Evolutionary conservation across 2,329 filamentous ascomycete genomes (phyloP).

Genomic region (Ceratocystis colombiana): DNA sequence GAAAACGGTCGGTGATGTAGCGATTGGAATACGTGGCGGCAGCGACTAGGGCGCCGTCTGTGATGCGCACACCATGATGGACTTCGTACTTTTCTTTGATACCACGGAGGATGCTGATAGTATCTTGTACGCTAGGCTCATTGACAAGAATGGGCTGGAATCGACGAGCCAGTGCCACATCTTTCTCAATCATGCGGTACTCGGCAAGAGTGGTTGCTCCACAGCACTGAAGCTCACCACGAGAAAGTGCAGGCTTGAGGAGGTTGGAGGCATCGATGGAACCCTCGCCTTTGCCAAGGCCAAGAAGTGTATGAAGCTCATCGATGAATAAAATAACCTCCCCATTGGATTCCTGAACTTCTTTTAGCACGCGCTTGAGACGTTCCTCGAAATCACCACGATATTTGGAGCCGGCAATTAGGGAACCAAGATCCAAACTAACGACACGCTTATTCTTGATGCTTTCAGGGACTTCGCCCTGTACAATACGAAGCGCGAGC

Average conservation of each 20-base stretch:
- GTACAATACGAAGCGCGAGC: conserved; percentile 77
- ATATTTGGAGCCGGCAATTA: conserved; percentile 94
- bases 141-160: conserved; percentile 94
- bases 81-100: conserved; percentile 98
- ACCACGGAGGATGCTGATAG: conserved; percentile 86
- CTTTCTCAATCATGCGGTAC: conserved; percentile 90
- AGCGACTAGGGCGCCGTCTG: conserved; percentile 81
- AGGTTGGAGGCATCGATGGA: conserved; percentile 95
- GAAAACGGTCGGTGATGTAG: conserved; percentile 90
- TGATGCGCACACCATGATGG: conserved; percentile 91
- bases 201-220: conserved; percentile 89
- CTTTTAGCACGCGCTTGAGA: conserved; percentile 78
- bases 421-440: conserved; percentile 73
- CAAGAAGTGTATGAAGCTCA: conserved; percentile 82
- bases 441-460: conserved; percentile 91
- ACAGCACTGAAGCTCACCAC: conserved; percentile 89
- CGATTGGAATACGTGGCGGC: conserved; percentile 88
- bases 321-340: conserved; percentile 92
- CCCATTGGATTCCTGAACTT: conserved; percentile 81
- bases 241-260: conserved; percentile 82
- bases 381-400: conserved; percentile 93
- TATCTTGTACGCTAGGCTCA: conserved; percentile 83
- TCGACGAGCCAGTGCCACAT: conserved; percentile 79
- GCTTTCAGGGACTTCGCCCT: conserved; percentile 88
- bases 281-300: conserved; percentile 87